Conservation (phyloP, 495 filamentous ascomycete species). For the Talaromyces ruber region DNA sequence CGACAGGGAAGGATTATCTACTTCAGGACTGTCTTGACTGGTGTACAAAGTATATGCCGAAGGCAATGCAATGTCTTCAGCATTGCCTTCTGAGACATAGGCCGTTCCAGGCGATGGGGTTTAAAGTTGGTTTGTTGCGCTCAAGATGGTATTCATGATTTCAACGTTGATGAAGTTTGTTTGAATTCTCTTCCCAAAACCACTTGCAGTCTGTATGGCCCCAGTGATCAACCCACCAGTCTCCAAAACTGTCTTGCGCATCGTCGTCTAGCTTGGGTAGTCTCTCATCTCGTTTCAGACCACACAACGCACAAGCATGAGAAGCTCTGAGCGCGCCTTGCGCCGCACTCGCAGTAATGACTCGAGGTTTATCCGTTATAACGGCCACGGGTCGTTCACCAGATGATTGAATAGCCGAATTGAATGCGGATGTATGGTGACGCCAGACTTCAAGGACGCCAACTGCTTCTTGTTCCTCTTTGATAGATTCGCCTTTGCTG, state of each 20-base stretch:
- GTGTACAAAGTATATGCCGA: not conserved
- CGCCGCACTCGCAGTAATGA: conserved; percentile 44
- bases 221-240: conserved; percentile 95
- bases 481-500: conserved; percentile 67
- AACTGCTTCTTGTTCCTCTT: conserved; percentile 79
- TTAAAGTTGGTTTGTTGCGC: not conserved
- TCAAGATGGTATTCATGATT: not conserved
- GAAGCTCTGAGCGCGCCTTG: conserved; percentile 61
- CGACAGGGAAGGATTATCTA: not conserved
- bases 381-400: conserved; percentile 51
- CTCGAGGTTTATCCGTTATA: conserved; percentile 50
- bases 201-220: conserved; percentile 69
- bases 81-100: not conserved
- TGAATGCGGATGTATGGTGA: conserved; percentile 32
- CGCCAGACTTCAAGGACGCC: conserved; percentile 70
- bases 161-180: conserved; percentile 56
- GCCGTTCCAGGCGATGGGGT: not conserved
- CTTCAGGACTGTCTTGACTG: not conserved
- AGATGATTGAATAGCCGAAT: conserved; percentile 26
- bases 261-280: conserved; percentile 63
- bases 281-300: conserved; percentile 78
- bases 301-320: conserved; percentile 80
- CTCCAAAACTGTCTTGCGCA: conserved; percentile 82
- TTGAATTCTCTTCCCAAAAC: conserved; percentile 76
- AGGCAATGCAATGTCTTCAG: not conserved